Base-by-base conservation (phyloP, 768 basidiomycete genomes). In the Lactarius quietus region DNA sequence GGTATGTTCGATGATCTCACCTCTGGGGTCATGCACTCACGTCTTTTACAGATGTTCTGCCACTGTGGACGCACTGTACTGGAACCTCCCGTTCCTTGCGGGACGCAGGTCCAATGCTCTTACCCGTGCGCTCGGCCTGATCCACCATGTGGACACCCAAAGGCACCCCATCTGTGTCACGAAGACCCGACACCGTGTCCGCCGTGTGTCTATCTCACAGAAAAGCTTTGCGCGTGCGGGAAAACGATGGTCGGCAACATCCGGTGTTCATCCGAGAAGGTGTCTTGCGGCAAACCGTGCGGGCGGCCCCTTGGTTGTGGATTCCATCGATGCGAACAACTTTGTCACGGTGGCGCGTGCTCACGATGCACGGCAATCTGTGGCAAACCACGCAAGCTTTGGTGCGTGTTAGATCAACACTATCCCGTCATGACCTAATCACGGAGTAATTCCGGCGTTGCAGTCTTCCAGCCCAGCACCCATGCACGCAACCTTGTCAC, bases 1-100 rank as follows among this genome's bases (percentile, higher is more conserved):
- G 85, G 88, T 89, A 67, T 35, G 83, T 71, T 14, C 6, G 43
- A 28, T 36, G 35, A 48, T 20, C 33, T 20, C 14, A 58, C 26
- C 51, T 29, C 54, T 17, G 31, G 20, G 52, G 62, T 67, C 17
- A 26, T 23, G 31, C 3, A 53, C 3, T 57, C 3, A 39, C 15
- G 6, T 20, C 6, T n/a, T 38, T 43, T 23, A 31, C 70, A 92
- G 86, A 77, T 95, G 61, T 75, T 89, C 12, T 98, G 96, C 73
- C 76, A 83, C 56, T 98, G 96, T 74, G 90, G 90, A 0, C 82
- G 86, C n/a, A 98, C 94, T 2, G 82, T 92, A 18, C 77, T 95
- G 26, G 89, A 94, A 38, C 95, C 95, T 0, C 95, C 95, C 0
- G 86, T 97, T 41, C 84, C 89, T 0, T 98, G 96, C 70, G 93